Conservation (phyloP, 2,329 filamentous ascomycete species). For the Neofusicoccum kwambonambiense region DNA sequence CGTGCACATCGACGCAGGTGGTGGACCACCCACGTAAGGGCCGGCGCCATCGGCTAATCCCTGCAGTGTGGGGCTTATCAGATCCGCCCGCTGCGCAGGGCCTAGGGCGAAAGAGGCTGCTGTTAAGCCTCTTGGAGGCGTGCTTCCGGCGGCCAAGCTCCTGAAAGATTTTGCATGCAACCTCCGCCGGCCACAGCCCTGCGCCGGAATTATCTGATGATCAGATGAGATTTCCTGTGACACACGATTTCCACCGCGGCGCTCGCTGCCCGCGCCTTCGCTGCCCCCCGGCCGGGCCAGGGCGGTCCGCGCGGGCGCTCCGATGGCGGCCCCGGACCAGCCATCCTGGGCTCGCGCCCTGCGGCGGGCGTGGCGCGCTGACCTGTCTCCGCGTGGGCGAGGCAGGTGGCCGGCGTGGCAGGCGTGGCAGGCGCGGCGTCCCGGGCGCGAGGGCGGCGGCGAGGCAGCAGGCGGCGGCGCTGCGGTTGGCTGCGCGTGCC, state of each 20-base stretch:
- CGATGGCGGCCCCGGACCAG: background rate
- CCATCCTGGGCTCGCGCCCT: background rate
- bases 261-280: background rate
- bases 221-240: constrained; percentile 18
- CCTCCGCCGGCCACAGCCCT: background rate
- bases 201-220: constrained; percentile 16
- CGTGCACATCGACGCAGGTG: background rate
- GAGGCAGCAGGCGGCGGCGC: background rate
- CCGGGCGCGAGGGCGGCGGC: background rate
- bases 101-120: constrained; percentile 12
- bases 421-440: background rate
- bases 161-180: constrained; percentile 10
- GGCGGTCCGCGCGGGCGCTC: background rate
- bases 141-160: background rate
- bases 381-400: background rate
- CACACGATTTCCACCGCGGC: background rate
- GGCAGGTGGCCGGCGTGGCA: background rate
- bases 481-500: background rate
- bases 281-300: background rate
- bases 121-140: constrained; percentile 7
- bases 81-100: constrained; percentile 14
- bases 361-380: background rate
- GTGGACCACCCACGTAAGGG: constrained; percentile 3
- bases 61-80: constrained; percentile 18
- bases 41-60: background rate